Evolutionary conservation across 2,329 filamentous ascomycete species (phyloP).

Genomic region (Atkinsonella hypoxylon): DNA sequence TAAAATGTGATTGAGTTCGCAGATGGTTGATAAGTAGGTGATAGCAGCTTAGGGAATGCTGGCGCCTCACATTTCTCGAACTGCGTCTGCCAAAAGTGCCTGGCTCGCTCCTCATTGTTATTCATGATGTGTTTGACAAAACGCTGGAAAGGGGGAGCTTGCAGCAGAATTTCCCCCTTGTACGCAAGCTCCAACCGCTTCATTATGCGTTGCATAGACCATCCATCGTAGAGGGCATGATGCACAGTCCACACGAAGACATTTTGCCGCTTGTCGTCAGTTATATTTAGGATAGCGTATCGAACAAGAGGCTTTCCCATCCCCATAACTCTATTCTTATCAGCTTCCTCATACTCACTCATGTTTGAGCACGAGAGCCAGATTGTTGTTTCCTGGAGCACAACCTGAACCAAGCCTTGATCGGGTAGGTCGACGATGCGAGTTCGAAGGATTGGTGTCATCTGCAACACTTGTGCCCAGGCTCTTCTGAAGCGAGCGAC

Average conservation of each 20-base stretch:
- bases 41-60: constrained; percentile 1
- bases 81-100: constrained; percentile 26
- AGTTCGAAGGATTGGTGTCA: constrained; percentile 7
- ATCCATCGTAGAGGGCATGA: constrained; percentile 39
- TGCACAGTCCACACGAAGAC: constrained; percentile 29
- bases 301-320: constrained; percentile 11
- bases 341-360: constrained; percentile 20
- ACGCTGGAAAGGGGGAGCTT: constrained; percentile 20
- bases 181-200: constrained; percentile 27
- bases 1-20: constrained; percentile 3
- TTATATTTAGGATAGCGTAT: constrained; percentile 3
- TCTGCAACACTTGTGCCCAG: constrained; percentile 5
- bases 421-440: constrained; percentile 4
- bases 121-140: constrained; percentile 29
- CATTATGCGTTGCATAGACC: constrained; percentile 32
- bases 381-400: constrained; percentile 23
- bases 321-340: constrained; percentile 16
- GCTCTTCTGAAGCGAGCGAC: constrained; percentile 1
- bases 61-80: neutral
- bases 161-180: constrained; percentile 17
- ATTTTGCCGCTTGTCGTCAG: neutral
- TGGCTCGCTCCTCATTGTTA: constrained; percentile 21
- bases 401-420: constrained; percentile 28
- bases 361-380: constrained; percentile 19
- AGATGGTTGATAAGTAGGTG: neutral